Percentiles rank a stretch among this genome's conserved stretches.
Evolutionary conservation across 768 basidiomycete species (phyloP).

Genomic region (Cantharellus anzutake): DNA sequence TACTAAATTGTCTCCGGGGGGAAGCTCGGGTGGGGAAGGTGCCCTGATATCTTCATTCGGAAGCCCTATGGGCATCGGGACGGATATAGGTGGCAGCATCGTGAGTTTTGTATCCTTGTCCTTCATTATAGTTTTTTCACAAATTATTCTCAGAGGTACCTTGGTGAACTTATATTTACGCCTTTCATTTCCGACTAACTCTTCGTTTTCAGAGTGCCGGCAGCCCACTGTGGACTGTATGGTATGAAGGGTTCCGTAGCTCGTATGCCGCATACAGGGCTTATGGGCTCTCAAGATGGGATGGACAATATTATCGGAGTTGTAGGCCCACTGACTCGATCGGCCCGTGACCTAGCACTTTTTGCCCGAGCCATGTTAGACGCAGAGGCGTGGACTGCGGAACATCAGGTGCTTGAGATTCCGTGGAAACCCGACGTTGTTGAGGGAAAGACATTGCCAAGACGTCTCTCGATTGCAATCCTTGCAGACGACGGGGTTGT

Average conservation of each 20-base stretch:
- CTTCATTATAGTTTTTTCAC: neutral
- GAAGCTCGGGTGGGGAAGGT: slow-evolving; percentile 31
- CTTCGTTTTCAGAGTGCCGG: slow-evolving; percentile 16
- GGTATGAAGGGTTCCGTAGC: slow-evolving; percentile 30
- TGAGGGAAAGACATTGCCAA: slow-evolving; percentile 21
- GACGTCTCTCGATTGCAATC: slow-evolving; percentile 26
- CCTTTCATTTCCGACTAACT: neutral
- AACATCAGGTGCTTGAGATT: slow-evolving; percentile 29
- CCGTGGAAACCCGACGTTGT: slow-evolving; percentile 28
- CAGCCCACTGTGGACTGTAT: slow-evolving; percentile 24
- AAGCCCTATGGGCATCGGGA: slow-evolving; percentile 23
- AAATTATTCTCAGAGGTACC: neutral
- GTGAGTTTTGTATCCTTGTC: slow-evolving; percentile 12
- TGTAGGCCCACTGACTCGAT: slow-evolving; percentile 29
- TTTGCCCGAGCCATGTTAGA: slow-evolving; percentile 30
- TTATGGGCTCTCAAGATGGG: slow-evolving; percentile 29
- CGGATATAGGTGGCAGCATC: slow-evolving; percentile 32
- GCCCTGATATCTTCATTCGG: slow-evolving; percentile 28
- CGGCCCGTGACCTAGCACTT: slow-evolving; percentile 29
- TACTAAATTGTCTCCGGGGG: slow-evolving; percentile 23
- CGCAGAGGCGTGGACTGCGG: slow-evolving; percentile 27
- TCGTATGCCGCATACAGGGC: slow-evolving; percentile 32
- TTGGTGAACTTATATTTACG: neutral
- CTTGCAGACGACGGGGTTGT: slow-evolving; percentile 34
- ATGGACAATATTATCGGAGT: slow-evolving; percentile 34